These are phyloP conservation scores for Glarea lozoyensis DNA, from an alignment of 495 filamentous ascomycete species.

Conservation along the genomic window DNA sequence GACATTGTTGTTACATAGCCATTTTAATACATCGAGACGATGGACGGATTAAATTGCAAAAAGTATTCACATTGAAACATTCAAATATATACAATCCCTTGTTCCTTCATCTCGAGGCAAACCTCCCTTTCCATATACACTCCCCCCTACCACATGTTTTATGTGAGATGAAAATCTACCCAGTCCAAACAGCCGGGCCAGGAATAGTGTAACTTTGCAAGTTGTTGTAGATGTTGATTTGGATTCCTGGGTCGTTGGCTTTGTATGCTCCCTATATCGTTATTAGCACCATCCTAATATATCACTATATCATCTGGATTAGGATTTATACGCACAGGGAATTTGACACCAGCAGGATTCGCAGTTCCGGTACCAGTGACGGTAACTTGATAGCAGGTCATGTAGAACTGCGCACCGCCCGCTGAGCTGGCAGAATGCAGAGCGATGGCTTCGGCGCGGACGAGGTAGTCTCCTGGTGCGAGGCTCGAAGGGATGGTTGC, in stretches of 20 bases:
- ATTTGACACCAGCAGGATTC: conserved; percentile 46
- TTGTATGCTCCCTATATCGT: conserved; percentile 45
- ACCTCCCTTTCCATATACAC: too few species aligned
- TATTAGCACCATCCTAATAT: too few species aligned
- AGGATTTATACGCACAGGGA: conserved; percentile 51
- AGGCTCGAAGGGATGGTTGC: conserved; percentile 59
- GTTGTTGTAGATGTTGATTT: conserved; percentile 55
- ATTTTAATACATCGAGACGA: too few species aligned
- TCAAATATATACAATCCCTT: too few species aligned
- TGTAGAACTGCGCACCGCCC: conserved; percentile 67
- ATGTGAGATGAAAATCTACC: too few species aligned
- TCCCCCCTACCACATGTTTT: too few species aligned
- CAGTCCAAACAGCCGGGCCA: conserved; percentile 42
- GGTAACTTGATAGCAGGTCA: conserved; percentile 42
- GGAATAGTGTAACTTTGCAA: conserved; percentile 39
- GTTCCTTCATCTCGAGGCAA: too few species aligned
- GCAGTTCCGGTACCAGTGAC: conserved; percentile 56
- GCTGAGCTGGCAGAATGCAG: conserved; percentile 51
- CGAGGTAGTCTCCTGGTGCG: conserved; percentile 62
- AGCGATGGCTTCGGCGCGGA: conserved; percentile 74
- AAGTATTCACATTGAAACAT: too few species aligned
- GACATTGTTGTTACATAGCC: too few species aligned
- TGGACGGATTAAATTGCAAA: too few species aligned
- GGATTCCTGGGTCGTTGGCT: conserved; percentile 54
- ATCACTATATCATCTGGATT: too few species aligned